Conservation (phyloP, 768 basidiomycete genomes). For the Boletus rex-veris region DNA sequence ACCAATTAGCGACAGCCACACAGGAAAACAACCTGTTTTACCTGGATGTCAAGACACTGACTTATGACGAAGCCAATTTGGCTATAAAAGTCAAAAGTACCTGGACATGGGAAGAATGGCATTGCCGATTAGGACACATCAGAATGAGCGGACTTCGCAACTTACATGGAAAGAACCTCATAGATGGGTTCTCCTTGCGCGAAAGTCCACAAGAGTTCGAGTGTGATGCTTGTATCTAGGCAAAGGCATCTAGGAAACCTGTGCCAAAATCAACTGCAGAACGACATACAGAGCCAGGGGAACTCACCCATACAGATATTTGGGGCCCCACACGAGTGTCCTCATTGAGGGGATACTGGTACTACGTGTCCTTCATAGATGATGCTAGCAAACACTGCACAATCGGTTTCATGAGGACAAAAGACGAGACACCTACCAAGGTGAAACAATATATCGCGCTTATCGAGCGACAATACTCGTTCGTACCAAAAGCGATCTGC, state of each 20-base stretch:
- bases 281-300: background rate
- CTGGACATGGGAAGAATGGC: no score
- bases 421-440: background rate
- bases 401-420: background rate
- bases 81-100: no score
- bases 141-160: no score
- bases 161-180: background rate
- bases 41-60: no score
- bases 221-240: background rate
- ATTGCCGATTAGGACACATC: no score
- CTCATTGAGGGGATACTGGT: background rate
- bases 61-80: no score
- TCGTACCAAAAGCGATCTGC: background rate
- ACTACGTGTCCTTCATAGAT: background rate
- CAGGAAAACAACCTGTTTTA: no score
- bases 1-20: no score
- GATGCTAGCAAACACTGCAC: background rate
- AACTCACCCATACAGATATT: constrained; percentile 4
- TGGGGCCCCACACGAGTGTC: background rate
- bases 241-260: background rate
- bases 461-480: background rate
- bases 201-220: no score
- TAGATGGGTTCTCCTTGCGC: background rate
- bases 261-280: background rate
- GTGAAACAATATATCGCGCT: background rate